Evolutionary conservation across 2,329 filamentous ascomycete species (phyloP).

Genomic region (Penicillium brevicompactum): DNA sequence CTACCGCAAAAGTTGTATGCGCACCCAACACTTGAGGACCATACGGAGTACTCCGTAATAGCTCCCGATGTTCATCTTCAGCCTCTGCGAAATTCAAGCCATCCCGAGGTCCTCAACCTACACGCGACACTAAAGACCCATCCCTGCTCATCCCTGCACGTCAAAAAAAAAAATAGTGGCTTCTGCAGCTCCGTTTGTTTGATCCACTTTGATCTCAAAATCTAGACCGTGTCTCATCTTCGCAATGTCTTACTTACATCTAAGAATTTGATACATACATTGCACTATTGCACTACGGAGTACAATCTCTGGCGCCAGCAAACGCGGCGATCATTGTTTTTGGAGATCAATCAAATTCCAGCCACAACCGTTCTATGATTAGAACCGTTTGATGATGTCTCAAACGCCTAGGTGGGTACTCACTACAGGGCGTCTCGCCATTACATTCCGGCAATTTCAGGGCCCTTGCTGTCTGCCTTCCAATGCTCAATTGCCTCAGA

Average conservation of each 20-base stretch:
- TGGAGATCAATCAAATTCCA: neutral
- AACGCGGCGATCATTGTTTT: neutral
- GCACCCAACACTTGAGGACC: too few species aligned
- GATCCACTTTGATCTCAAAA: neutral
- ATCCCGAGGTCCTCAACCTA: neutral
- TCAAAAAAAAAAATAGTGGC: constrained; percentile 6
- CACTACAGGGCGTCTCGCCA: neutral
- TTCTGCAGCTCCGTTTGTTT: constrained; percentile 5
- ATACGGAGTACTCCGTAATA: too few species aligned
- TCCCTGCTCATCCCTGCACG: constrained; percentile 1
- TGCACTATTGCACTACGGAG: neutral
- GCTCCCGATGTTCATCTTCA: too few species aligned
- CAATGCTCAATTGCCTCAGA: neutral
- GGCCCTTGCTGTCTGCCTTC: neutral
- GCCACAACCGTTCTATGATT: neutral
- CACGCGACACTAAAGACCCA: neutral
- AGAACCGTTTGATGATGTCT: neutral
- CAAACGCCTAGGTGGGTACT: neutral
- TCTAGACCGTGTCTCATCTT: constrained; percentile 4
- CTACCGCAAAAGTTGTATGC: too few species aligned
- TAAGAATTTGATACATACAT: neutral
- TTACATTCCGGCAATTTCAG: neutral
- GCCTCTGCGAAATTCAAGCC: too few species aligned
- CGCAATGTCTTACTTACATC: constrained; percentile 3
- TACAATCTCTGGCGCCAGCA: neutral